Evolutionary conservation across 208 protist genomes (phyloP).

Genomic region (Crithidia thermophila): DNA sequence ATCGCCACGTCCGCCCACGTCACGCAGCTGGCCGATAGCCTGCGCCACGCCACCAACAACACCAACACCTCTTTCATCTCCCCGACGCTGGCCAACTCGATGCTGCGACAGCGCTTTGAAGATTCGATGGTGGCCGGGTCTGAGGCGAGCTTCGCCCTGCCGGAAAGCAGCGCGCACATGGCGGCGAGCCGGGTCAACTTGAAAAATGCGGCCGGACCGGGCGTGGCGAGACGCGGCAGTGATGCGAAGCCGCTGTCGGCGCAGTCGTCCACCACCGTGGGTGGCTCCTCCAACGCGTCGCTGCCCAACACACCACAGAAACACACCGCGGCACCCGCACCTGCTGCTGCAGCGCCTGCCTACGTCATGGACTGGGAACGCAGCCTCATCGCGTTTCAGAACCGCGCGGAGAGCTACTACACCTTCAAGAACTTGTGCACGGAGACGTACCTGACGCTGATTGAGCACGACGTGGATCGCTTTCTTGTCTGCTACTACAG

Average conservation of each 20-base stretch:
- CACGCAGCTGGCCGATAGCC: neutral
- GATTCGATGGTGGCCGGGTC: neutral
- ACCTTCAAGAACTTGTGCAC: slow-evolving; percentile 49
- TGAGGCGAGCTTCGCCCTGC: neutral
- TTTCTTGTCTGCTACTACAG: slow-evolving; percentile 55
- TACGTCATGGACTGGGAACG: slow-evolving; percentile 42
- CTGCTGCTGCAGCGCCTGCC: neutral
- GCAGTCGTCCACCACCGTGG: no score
- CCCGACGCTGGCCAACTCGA: slow-evolving; percentile 22
- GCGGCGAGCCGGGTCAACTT: neutral
- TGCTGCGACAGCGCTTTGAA: slow-evolving; percentile 10
- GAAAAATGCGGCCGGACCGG: neutral
- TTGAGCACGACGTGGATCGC: slow-evolving; percentile 64
- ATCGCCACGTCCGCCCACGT: neutral
- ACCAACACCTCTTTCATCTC: slow-evolving; percentile 20
- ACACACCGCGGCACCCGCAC: neutral
- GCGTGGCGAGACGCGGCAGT: neutral
- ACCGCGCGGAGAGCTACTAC: slow-evolving; percentile 48
- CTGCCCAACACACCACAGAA: neutral
- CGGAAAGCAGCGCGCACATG: slow-evolving; percentile 4
- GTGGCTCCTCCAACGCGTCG: neutral
- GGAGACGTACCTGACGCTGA: slow-evolving; percentile 57
- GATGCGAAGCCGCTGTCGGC: neutral
- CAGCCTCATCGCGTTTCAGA: slow-evolving; percentile 42
- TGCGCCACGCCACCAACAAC: neutral